Percentiles rank a stretch among this genome's conserved stretches.
Evolutionary conservation across 495 filamentous ascomycete genomes (phyloP).

Genomic region (Lophiostoma macrostomum): DNA sequence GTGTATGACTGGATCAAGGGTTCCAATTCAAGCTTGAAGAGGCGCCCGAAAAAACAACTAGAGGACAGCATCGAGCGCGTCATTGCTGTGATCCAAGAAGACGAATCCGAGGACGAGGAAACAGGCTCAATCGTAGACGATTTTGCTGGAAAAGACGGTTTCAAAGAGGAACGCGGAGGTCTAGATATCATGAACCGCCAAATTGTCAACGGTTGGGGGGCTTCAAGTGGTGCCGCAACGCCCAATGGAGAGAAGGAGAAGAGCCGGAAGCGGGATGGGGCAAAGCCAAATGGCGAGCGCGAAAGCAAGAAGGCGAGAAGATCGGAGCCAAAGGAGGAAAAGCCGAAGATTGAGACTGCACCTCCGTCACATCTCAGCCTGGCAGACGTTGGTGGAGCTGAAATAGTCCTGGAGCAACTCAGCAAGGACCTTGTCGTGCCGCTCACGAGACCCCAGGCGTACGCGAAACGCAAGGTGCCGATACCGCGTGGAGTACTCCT

Average conservation of each 20-base stretch:
- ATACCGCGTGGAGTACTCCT: slow-evolving; percentile 85
- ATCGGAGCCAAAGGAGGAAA: slow-evolving; percentile 48
- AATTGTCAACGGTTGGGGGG: slow-evolving; percentile 67
- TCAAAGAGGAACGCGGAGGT: slow-evolving; percentile 26
- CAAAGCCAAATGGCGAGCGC: slow-evolving; percentile 66
- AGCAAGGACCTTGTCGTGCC: slow-evolving; percentile 81
- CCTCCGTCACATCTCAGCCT: slow-evolving; percentile 76
- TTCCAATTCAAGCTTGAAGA: slow-evolving; percentile 80
- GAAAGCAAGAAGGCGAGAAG: slow-evolving; percentile 31
- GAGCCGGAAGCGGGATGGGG: slow-evolving; percentile 31
- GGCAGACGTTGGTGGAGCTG: slow-evolving; percentile 80
- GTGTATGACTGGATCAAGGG: slow-evolving; percentile 75
- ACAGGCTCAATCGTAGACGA: slow-evolving; percentile 62
- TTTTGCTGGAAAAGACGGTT: slow-evolving; percentile 47
- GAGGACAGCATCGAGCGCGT: slow-evolving; percentile 86
- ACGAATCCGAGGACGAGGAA: slow-evolving; percentile 54
- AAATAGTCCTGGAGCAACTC: slow-evolving; percentile 71
- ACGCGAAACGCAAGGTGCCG: slow-evolving; percentile 56
- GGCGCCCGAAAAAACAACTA: slow-evolving; percentile 73
- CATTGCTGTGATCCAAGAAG: slow-evolving; percentile 67
- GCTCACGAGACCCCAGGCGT: slow-evolving; percentile 63
- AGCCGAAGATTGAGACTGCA: slow-evolving; percentile 54
- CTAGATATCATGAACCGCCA: slow-evolving; percentile 72
- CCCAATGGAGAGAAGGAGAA: slow-evolving; percentile 29
- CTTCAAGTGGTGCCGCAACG: slow-evolving; percentile 37